Evolutionary conservation across 2,329 filamentous ascomycete species (phyloP), one percentile per base, ranked within the genome.

Genomic region (Fusarium sp.): DNA sequence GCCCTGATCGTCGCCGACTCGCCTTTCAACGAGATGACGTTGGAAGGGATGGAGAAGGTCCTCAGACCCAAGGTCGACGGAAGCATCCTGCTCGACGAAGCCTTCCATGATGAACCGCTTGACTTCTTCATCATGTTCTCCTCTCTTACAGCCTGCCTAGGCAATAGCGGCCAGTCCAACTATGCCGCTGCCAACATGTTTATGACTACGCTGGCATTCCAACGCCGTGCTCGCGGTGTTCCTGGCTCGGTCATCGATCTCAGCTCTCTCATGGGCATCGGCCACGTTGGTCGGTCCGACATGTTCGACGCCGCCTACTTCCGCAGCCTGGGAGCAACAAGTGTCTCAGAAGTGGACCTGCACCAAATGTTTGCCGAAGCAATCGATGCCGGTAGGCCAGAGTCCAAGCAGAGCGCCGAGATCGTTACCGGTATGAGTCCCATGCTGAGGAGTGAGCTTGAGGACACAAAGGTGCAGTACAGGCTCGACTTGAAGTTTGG

Each of bases 171-270:
- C 17, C 54, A 57, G 29, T 21, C 18, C 31, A 57, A 57, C 39
- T 57, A 57, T 23, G 29, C 39, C 4, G 54, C 54, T 13, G 54
- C 46, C 17, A 57, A 50, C 31, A 25, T 43, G 15, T 57, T 37
- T 13, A 50, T 57, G 45, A 49, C 29, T n/a, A 42, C 36, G 5
- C 36, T 42, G 8, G 45, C 37, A 5, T 36, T 29, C 6, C 43
- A 49, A 36, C 45, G 43, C 20, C 23, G 45, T 2, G 20, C n/a
- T 3, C 53, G 43, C 3, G 43, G 53, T 6, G 73, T 49, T 6
- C 14, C 46, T 25, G 23, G 21, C 15, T 42, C 40, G 17, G 23
- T 42, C 15, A 42, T 42, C 23, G 40, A 27, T 13, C 40, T 42
- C 8, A 25, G 43, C 31, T 36, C 29, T 35, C 29, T 46, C 7